Evolutionary conservation across 805 yeast species (phyloP).

Genomic region (Teunomyces funiuensis): DNA sequence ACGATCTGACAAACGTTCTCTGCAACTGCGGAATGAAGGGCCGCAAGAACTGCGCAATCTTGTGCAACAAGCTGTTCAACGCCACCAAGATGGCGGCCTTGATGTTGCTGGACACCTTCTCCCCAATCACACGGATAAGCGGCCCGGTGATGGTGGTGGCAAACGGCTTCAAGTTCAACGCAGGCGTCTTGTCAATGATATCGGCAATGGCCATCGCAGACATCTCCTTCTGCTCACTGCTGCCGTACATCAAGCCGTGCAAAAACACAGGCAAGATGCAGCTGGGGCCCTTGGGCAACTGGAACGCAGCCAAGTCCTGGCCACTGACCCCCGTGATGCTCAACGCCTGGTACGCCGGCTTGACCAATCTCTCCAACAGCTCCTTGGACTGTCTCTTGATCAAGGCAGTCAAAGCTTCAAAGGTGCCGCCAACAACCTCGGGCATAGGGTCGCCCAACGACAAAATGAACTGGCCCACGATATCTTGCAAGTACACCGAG

Average conservation of each 20-base stretch:
- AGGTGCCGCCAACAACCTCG: slow-evolving; percentile 62
- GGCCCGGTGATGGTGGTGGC: slow-evolving; percentile 97
- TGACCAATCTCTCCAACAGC: slow-evolving; percentile 70
- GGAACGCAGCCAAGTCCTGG: slow-evolving; percentile 71
- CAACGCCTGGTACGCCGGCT: slow-evolving; percentile 77
- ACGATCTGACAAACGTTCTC: slow-evolving; percentile 90
- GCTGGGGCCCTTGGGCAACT: slow-evolving; percentile 78
- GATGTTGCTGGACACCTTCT: slow-evolving; percentile 85
- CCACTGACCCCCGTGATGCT: slow-evolving; percentile 60
- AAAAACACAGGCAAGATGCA: slow-evolving; percentile 87
- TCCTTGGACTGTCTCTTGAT: slow-evolving; percentile 75
- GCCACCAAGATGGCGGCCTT: slow-evolving; percentile 93
- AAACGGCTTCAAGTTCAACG: slow-evolving; percentile 77
- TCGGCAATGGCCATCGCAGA: slow-evolving; percentile 90
- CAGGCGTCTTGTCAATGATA: slow-evolving; percentile 80
- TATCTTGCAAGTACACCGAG: slow-evolving; percentile 68
- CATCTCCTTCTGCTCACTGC: slow-evolving; percentile 74
- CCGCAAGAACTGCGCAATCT: slow-evolving; percentile 86
- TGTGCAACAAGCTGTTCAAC: slow-evolving; percentile 69
- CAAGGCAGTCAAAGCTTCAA: slow-evolving; percentile 62
- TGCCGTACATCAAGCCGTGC: slow-evolving; percentile 95
- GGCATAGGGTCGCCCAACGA: slow-evolving; percentile 70
- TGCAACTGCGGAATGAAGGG: slow-evolving; percentile 98
- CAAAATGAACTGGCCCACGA: slow-evolving; percentile 67
- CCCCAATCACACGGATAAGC: slow-evolving; percentile 95